Base-by-base conservation (phyloP, 768 basidiomycete genomes). In the Gymnopilus junonius region DNA sequence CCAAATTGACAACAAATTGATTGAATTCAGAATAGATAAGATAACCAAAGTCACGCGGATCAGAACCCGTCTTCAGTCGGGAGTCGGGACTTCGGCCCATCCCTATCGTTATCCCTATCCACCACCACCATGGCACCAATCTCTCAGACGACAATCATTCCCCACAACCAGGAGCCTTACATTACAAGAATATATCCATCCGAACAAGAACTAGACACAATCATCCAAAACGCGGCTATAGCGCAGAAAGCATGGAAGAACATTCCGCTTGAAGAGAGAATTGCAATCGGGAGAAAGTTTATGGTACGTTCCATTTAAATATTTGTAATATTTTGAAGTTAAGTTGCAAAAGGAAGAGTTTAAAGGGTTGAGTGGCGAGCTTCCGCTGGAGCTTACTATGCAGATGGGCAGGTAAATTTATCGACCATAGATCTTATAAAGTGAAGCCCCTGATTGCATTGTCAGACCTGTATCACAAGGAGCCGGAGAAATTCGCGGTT, bases 361-460 rank as follows among this genome's bases (percentile, higher is more conserved):
- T 63, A 80, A 78, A 65, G 74, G 74, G 4, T 76, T 81, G 72
- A 69, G 73, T 8, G 85, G 91, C 17, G 85, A 91, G 31, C 84
- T 94, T 14, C 86, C 88, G 0, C 70, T 84, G 32, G 95, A 98
- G 68, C 79, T 98, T 56, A 89, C 94, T 0, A 67, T 88, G 56
- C 93, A 97, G 77, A 98, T 99, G 92, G 97, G 97, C 37, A 81
- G 95, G 94, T 94, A 63, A 67, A 87, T 75, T 34, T 23, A 7
- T 25, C 31, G 31, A 2, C 25, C 14, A 17, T 10, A 42, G 15
- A 32, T 17, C 17, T 23, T 11, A n/a, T n/a, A 11, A 15, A n/a
- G n/a, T 35, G 39, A 29, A 27, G 54, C 39, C 35, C 37, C 55
- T 64, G 2, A 54, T 20, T 27, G n/a, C 10, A 8, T 7, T 46